Percentiles rank a stretch among this genome's conserved stretches.
Conservation (phyloP, 352 stramenopile genomes). For the Halophytophthora polymorphica region DNA sequence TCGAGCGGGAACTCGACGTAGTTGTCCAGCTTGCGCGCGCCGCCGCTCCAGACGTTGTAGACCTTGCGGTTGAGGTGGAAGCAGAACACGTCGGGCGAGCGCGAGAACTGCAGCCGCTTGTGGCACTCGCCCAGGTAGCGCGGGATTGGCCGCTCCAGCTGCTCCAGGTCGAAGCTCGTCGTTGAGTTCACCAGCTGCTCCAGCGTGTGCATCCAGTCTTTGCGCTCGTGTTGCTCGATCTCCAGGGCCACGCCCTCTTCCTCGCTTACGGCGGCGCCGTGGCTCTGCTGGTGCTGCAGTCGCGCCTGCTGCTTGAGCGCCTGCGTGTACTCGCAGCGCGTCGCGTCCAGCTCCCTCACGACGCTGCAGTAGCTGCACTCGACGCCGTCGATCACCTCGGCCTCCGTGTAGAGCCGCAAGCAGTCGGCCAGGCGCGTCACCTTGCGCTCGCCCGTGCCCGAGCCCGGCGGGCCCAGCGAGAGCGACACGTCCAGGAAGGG, state of each 20-base stretch:
- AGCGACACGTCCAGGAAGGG: conserved; percentile 79
- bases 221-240: conserved; percentile 55
- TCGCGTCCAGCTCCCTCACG: conserved; percentile 42
- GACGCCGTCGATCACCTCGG: conserved; percentile 69
- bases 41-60: conserved; percentile 62
- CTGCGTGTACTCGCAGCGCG: conserved; percentile 27
- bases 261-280: conserved; percentile 2
- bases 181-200: conserved; percentile 35
- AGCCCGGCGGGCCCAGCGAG: conserved; percentile 42
- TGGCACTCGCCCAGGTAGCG: conserved; percentile 46
- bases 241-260: conserved; percentile 43
- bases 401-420: conserved; percentile 59
- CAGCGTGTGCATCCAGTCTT: conserved; percentile 64
- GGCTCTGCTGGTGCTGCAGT: background rate
- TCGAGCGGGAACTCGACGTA: conserved; percentile 79
- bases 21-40: conserved; percentile 71
- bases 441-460: conserved; percentile 19
- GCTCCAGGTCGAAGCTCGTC: conserved; percentile 30
- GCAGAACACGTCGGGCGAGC: conserved; percentile 78
- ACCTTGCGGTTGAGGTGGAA: conserved; percentile 89
- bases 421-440: conserved; percentile 48
- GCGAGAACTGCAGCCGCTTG: conserved; percentile 77
- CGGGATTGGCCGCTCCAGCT: conserved; percentile 33
- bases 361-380: conserved; percentile 77
- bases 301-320: conserved; percentile 15